A percentile compares a stretch with the other conserved stretches of the same genome.
phyloP scores from a whole-genome alignment of 2,329 filamentous ascomycete species.

The Tolypocladium capitatum region DNA sequence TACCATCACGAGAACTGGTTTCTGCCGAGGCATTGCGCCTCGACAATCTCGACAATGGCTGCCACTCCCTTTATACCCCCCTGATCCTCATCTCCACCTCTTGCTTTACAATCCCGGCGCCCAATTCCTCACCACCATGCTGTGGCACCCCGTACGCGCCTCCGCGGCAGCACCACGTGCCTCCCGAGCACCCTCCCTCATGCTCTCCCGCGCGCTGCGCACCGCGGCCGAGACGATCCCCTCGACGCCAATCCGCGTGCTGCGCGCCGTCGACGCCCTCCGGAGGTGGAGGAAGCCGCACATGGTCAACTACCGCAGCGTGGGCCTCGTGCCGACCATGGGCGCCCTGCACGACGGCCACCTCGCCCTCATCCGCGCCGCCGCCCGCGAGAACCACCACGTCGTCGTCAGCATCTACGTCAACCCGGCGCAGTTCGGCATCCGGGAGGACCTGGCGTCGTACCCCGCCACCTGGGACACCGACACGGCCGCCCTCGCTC shows the following conservation, averaged over 20 bases:
- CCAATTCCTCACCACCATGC: not conserved
- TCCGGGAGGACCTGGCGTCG: constrained; percentile 72
- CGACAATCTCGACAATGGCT: constrained; percentile 22
- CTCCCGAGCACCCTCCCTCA: not conserved
- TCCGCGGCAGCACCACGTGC: not conserved
- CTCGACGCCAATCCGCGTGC: constrained; percentile 50
- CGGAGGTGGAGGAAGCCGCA: constrained; percentile 58
- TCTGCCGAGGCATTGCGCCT: constrained; percentile 14
- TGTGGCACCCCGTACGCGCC: not conserved
- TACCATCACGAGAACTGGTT: constrained; percentile 27
- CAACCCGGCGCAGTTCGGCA: constrained; percentile 91
- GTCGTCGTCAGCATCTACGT: constrained; percentile 90
- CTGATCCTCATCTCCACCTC: constrained; percentile 2
- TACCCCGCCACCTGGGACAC: constrained; percentile 84
- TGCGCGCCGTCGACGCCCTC: constrained; percentile 61
- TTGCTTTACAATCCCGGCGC: not conserved
- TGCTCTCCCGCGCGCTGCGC: constrained; percentile 9
- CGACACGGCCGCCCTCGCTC: constrained; percentile 54
- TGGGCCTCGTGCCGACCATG: constrained; percentile 94
- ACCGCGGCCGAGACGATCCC: constrained; percentile 33
- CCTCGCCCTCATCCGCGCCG: constrained; percentile 69
- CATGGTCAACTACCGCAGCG: constrained; percentile 51
- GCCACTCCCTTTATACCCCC: constrained; percentile 5
- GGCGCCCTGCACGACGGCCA: constrained; percentile 92
- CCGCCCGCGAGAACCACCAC: constrained; percentile 70